Conservation (phyloP, 2,329 filamentous ascomycete genomes). For the Fusarium marasasianum region DNA sequence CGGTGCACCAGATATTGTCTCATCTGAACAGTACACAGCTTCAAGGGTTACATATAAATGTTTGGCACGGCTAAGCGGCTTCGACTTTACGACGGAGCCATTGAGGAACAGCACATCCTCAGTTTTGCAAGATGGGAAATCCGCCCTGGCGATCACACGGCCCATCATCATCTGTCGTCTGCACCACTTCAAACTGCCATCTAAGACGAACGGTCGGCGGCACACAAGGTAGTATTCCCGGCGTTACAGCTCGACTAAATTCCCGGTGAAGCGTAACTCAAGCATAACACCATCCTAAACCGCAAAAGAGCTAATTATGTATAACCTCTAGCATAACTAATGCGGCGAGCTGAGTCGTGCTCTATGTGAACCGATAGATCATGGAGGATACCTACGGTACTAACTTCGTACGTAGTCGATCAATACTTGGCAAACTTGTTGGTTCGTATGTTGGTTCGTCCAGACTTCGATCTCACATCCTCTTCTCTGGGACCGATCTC, state of each 20-base stretch:
- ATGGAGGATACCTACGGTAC: neutral
- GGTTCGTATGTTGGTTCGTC: neutral
- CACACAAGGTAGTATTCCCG: slow-evolving; percentile 11
- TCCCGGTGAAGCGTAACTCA: slow-evolving; percentile 6
- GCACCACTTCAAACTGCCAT: neutral
- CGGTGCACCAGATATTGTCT: neutral
- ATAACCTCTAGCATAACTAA: neutral
- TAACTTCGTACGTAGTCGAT: neutral
- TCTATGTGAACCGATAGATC: neutral
- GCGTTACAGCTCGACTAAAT: slow-evolving; percentile 10
- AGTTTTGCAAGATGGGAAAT: neutral
- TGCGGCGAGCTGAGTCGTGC: neutral
- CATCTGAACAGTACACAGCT: neutral
- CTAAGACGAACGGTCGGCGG: neutral
- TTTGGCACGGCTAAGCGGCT: slow-evolving; percentile 13
- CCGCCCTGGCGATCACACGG: slow-evolving; percentile 17
- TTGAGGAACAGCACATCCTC: neutral
- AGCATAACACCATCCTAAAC: neutral
- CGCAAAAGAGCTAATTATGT: neutral
- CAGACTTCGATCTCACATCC: neutral
- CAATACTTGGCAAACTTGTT: neutral
- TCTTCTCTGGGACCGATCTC: neutral
- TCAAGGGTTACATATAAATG: neutral
- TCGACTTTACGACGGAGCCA: neutral
- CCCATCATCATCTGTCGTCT: slow-evolving; percentile 13